Base-by-base conservation (phyloP, 208 protist genomes). In the Balamuthia mandrillaris region DNA sequence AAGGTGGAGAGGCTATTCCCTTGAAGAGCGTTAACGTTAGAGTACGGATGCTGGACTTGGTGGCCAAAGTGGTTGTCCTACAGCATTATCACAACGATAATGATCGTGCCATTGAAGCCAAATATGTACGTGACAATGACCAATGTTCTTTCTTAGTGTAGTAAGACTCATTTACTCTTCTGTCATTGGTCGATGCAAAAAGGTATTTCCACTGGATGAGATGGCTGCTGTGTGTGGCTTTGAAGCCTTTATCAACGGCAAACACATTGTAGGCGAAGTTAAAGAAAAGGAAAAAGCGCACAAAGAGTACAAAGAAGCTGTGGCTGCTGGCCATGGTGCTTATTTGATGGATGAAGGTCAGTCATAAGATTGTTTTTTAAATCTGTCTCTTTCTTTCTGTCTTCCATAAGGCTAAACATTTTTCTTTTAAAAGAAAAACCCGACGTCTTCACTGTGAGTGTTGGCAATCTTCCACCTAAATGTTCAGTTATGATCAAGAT, bases 181-280 rank as follows among this genome's bases (percentile, higher is more conserved):
- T n/a, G n/a, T n/a, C n/a, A n/a, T n/a, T n/a, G n/a, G n/a, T n/a
- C n/a, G n/a, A n/a, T n/a, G n/a, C n/a, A n/a, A n/a, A 7, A 16
- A 72, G 63, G 63, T 75, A 7, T 94, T 93, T 44, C 90, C 92
- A 16, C 56, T 94, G 14, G 88, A 94, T 82, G 92, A 92, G 29
- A 66, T 86, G 72, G 60, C 72, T 3, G 91, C 92, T 27, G 92
- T 94, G 12, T 93, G 89, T 68, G 88, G 84, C 24, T 94, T 94
- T 65, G 81, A 90, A 74, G 90, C 90, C 16, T 88, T 74, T n/a
- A 88, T 94, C 45, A 88, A 93, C 79, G 91, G 89, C 39, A 84
- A 89, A 45, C 85, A 91, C 63, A 49, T 94, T 0, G 58, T 92
- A 31, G 92, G 88, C 35, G 49, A 87, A 14, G 88, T 92, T 6